These are phyloP conservation scores for Fusarium stilboides DNA, from an alignment of 2,329 filamentous ascomycete genomes.

Conservation along the genomic window DNA sequence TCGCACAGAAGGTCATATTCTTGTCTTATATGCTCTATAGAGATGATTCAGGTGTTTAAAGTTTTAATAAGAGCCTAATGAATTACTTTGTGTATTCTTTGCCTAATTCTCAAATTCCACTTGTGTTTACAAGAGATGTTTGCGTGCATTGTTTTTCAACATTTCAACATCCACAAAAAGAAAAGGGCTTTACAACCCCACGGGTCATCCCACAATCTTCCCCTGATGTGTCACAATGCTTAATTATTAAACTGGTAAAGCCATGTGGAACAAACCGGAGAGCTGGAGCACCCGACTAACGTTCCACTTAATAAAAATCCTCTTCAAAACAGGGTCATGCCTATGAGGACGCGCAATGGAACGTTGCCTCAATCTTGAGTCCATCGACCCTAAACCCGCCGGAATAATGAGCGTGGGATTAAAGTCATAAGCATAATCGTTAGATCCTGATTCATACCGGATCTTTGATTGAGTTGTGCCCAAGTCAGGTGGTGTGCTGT, in stretches of 20 bases:
- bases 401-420: not conserved
- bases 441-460: not conserved
- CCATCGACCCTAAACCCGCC: too few relatives aligned
- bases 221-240: not conserved
- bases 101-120: too few relatives aligned
- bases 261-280: not conserved
- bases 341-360: not conserved
- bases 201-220: not conserved
- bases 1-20: too few relatives aligned
- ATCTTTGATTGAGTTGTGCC: not conserved
- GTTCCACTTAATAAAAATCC: not conserved
- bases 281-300: not conserved
- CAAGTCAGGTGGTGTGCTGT: not conserved
- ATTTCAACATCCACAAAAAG: not conserved
- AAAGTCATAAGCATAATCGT: not conserved
- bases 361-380: not conserved
- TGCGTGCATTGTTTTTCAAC: too few relatives aligned
- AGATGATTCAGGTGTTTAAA: too few relatives aligned
- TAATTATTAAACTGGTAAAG: not conserved
- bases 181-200: not conserved
- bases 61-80: too few relatives aligned
- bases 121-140: too few relatives aligned
- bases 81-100: too few relatives aligned
- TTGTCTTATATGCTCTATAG: too few relatives aligned
- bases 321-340: too few relatives aligned